Base-by-base conservation (phyloP, 1,284 basidiomycete genomes). In the Microbotryum scabiosae region DNA sequence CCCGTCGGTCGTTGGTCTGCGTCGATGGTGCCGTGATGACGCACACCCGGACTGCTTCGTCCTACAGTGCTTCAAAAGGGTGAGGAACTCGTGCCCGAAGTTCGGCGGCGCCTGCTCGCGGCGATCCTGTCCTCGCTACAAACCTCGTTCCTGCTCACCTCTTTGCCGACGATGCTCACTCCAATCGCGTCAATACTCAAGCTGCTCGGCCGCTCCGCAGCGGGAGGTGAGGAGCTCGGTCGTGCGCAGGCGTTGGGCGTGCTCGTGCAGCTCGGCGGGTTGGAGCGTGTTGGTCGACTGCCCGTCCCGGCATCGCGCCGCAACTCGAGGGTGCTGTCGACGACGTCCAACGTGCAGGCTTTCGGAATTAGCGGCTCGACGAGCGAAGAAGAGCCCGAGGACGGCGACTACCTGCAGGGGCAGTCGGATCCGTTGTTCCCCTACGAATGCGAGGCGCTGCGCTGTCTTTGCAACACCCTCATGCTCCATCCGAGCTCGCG, bases 381-480 rank as follows among this genome's bases (percentile, higher is more conserved):
- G 14, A 12, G 25, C 18, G 44, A 26, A 4, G 49, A 51, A 7
- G 53, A 52, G 9, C 54, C 57, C 32, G 56, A 60, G 20, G 57
- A 59, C 30, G 54, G 46, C 1, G 14, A 5, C 1, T 51, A 49
- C 2, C 25, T 10, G 30, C 30, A 45, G 5, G 32, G 21, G 21
- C 6, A 65, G 41, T 25, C 20, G n/a, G 62, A 66, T 20, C 60
- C 62, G 30, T 60, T 66, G 16, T 2, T 6, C 1, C 53, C 50
- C 0, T 1, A 36, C 30, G 64, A 68, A 50, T 36, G 58, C 5
- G 67, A 69, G 23, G 61, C 63, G 14, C 53, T 69, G 14, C 54
- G 67, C n/a, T 67, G 63, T 47, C 59, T 69, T 20, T 66, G 63
- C 59, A 69, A 69, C 63, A 43, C 53, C 28, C 57, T 67, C 54